Conservation (phyloP, 2,329 filamentous ascomycete species). For the Penicillium sp. region DNA sequence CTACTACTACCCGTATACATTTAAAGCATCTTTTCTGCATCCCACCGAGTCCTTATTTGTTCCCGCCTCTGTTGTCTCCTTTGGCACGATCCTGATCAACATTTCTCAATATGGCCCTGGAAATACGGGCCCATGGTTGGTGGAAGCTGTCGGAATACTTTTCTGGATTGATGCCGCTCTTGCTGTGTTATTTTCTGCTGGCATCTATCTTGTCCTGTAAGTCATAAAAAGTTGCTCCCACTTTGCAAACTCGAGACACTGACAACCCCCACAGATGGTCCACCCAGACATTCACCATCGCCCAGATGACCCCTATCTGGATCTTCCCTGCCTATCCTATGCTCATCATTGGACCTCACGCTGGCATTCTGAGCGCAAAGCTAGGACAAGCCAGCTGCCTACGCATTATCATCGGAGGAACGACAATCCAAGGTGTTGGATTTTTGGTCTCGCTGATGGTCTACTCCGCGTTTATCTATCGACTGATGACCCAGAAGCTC, state of each 20-base stretch:
- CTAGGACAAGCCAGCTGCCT: conserved; percentile 49
- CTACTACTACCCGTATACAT: conserved; percentile 68
- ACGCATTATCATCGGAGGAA: conserved; percentile 61
- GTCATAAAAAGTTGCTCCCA: conserved; percentile 8
- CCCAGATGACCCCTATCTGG: conserved; percentile 85
- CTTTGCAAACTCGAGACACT: conserved; percentile 9
- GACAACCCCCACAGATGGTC: conserved; percentile 54
- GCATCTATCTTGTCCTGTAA: conserved; percentile 74
- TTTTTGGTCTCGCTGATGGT: conserved; percentile 74
- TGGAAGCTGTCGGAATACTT: conserved; percentile 61
- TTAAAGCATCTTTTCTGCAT: conserved; percentile 71
- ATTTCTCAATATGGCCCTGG: conserved; percentile 73
- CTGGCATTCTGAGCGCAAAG: conserved; percentile 58
- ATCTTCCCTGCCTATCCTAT: conserved; percentile 85
- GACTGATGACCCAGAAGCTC: conserved; percentile 84
- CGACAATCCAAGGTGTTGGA: conserved; percentile 64
- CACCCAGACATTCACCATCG: conserved; percentile 69
- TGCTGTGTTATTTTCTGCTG: conserved; percentile 67
- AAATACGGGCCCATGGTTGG: conserved; percentile 64
- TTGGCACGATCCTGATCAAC: conserved; percentile 76
- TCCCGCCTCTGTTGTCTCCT: conserved; percentile 67
- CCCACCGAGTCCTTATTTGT: conserved; percentile 79
- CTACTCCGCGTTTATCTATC: conserved; percentile 79
- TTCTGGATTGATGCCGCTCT: conserved; percentile 75
- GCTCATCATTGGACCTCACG: conserved; percentile 74